A percentile compares a stretch with the other conserved stretches of the same genome.
These are phyloP conservation scores for Poteriospumella lacustris DNA, from an alignment of 108 stramenopile genomes.

Conservation along the genomic window DNA sequence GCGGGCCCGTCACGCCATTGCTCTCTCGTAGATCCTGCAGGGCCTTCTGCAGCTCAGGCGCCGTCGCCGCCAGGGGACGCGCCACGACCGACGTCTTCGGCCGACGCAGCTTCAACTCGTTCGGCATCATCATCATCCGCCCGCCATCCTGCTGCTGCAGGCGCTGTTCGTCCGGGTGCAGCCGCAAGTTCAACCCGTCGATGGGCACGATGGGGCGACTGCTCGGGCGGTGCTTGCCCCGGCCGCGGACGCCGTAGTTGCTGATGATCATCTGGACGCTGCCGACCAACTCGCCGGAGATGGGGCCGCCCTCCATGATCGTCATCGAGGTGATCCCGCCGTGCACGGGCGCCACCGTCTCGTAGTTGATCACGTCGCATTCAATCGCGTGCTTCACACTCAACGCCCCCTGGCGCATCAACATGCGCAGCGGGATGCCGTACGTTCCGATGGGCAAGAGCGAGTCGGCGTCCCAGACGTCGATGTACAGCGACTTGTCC, in stretches of 20 bases:
- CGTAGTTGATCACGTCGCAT: slow-evolving; percentile 32
- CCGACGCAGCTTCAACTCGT: slow-evolving; percentile 11
- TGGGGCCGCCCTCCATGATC: neutral
- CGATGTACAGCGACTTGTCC: slow-evolving; percentile 43
- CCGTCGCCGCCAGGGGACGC: slow-evolving; percentile 47
- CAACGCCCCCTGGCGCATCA: slow-evolving; percentile 54
- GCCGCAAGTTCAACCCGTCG: slow-evolving; percentile 41
- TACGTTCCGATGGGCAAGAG: slow-evolving; percentile 50
- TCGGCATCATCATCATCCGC: neutral
- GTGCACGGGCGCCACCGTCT: neutral
- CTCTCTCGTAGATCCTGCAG: neutral
- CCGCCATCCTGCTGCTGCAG: neutral
- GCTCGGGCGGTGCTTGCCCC: neutral
- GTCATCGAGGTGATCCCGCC: neutral
- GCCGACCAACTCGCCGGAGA: slow-evolving; percentile 30
- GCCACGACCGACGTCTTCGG: slow-evolving; percentile 54
- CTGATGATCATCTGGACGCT: slow-evolving; percentile 38
- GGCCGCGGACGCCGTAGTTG: slow-evolving; percentile 36
- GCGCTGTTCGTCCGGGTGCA: slow-evolving; percentile 9
- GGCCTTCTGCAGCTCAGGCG: slow-evolving; percentile 45
- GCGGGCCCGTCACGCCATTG: neutral
- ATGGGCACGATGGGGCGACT: neutral
- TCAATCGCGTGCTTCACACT: slow-evolving; percentile 47
- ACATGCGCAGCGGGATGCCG: slow-evolving; percentile 42
- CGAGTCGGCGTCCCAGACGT: slow-evolving; percentile 59